Conservation (phyloP, 495 filamentous ascomycete species). For the Neohortaea acidophila region DNA sequence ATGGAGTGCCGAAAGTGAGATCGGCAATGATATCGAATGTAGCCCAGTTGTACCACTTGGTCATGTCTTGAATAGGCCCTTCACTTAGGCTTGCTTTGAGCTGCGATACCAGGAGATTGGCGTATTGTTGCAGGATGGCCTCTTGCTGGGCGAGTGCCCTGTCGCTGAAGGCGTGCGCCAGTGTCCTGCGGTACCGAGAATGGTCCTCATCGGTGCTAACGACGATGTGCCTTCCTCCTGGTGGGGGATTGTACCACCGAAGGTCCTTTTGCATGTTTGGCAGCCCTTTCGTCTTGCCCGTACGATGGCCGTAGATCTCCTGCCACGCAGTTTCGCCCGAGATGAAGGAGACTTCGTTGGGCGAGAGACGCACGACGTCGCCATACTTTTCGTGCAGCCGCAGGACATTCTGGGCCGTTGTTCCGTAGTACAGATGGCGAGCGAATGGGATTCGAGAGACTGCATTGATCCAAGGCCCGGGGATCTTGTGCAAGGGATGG, state of each 20-base stretch:
- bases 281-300: conserved; percentile 8
- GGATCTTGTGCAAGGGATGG: conserved; percentile 34
- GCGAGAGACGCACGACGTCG: conserved; percentile 17
- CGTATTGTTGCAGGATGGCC: conserved; percentile 28
- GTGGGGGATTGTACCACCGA: conserved; percentile 9
- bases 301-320: conserved; percentile 21
- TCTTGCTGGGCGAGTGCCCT: conserved; percentile 34
- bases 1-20: conserved; percentile 17
- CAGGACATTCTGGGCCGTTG: conserved; percentile 4
- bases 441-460: conserved; percentile 13
- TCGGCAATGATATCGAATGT: conserved; percentile 21
- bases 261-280: conserved; percentile 24
- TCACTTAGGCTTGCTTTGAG: conserved; percentile 11
- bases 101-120: conserved; percentile 26
- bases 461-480: conserved; percentile 31
- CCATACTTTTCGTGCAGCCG: conserved; percentile 18
- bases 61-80: conserved; percentile 16
- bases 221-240: conserved; percentile 18
- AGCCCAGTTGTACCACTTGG: conserved; percentile 23
- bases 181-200: conserved; percentile 14
- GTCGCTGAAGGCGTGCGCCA: conserved; percentile 25
- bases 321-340: conserved; percentile 18
- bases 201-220: conserved; percentile 21
- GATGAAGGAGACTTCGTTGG: conserved; percentile 18
- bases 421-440: conserved; percentile 14